These are phyloP conservation scores for Beauveria sp. DNA, from an alignment of 2,329 filamentous ascomycete genomes.

Conservation along the genomic window DNA sequence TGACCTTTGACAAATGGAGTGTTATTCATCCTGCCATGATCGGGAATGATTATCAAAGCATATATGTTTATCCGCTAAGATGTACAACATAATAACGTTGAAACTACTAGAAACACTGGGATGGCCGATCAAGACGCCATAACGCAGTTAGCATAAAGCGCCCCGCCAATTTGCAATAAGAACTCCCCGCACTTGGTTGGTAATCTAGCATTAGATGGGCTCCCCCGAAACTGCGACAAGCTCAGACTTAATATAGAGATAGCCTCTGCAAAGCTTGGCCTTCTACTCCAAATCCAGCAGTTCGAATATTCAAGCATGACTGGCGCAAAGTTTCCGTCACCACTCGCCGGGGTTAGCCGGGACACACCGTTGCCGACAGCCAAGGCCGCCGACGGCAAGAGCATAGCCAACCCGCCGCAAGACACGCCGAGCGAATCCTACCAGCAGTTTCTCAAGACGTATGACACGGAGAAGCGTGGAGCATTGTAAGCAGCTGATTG, in stretches of 20 bases:
- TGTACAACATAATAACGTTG: too few species aligned
- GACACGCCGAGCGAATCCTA: conserved; percentile 61
- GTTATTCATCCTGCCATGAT: too few species aligned
- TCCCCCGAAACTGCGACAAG: neutral
- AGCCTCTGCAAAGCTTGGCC: neutral
- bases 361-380: conserved; percentile 51
- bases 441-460: conserved; percentile 57
- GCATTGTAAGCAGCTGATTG: conserved; percentile 53
- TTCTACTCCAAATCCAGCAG: neutral
- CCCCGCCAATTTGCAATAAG: neutral
- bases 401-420: conserved; percentile 58
- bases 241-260: neutral
- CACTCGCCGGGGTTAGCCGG: conserved; percentile 49
- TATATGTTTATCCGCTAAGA: too few species aligned
- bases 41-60: too few species aligned
- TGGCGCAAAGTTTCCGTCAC: conserved; percentile 32
- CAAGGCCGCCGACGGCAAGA: conserved; percentile 67
- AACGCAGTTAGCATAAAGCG: neutral
- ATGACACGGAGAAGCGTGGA: conserved; percentile 57
- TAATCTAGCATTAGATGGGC: neutral
- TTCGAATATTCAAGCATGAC: neutral
- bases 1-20: too few species aligned
- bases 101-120: neutral
- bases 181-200: conserved; percentile 6
- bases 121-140: neutral